Conservation (phyloP, 148 eudicot species). For the Pouteria glomerata region DNA sequence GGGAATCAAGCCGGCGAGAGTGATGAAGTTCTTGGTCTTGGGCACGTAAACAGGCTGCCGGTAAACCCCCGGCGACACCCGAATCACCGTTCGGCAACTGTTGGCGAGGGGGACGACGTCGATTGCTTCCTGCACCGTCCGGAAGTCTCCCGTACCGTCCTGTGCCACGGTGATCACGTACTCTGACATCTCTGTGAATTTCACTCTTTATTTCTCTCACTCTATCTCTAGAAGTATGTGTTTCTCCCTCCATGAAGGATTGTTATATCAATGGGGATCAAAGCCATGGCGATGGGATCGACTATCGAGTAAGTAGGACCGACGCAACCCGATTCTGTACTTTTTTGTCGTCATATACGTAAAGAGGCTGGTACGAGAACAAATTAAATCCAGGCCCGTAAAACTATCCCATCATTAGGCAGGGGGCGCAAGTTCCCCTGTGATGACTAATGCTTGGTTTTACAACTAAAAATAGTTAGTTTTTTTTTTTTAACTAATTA, state of each 20-base stretch:
- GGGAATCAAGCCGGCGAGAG: conserved; percentile 64
- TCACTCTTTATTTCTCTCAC: no score
- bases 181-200: conserved; percentile 14
- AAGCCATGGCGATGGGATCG: background rate
- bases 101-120: conserved; percentile 78
- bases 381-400: no score
- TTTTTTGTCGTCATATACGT: no score
- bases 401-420: no score
- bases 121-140: conserved; percentile 75
- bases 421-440: no score
- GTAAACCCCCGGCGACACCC: conserved; percentile 77
- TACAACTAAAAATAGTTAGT: no score
- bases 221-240: no score
- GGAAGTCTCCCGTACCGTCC: conserved; percentile 56
- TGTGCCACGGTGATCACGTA: conserved; percentile 48
- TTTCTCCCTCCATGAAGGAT: no score
- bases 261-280: no score
- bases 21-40: conserved; percentile 80
- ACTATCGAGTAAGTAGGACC: background rate
- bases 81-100: conserved; percentile 68
- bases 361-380: no score
- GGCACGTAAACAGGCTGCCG: conserved; percentile 79
- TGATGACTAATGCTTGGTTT: no score
- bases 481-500: no score
- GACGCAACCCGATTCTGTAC: background rate